Conservation (phyloP, 73 alveolate species). For the Paramecium pentaurelia region DNA sequence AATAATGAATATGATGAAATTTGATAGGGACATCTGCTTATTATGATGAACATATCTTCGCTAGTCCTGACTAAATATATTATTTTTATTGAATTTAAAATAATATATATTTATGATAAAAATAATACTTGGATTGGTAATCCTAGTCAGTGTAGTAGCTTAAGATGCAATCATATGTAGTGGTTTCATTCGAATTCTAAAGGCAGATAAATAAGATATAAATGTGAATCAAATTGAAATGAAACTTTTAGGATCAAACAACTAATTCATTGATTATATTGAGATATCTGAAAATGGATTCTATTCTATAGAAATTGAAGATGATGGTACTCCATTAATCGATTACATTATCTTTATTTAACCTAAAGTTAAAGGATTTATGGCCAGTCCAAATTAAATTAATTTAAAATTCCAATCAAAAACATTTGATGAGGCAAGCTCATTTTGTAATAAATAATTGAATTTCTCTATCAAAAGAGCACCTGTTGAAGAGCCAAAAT, state of each 20-base stretch:
- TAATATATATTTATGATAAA: neutral
- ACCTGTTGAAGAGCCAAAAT: neutral
- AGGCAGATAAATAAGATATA: neutral
- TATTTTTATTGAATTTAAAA: neutral
- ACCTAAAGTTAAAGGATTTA: neutral
- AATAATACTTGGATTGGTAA: neutral
- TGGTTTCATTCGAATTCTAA: neutral
- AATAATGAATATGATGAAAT: neutral
- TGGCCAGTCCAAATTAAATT: neutral
- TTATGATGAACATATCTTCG: neutral
- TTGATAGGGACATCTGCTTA: slow-evolving; percentile 19
- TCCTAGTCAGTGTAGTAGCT: neutral
- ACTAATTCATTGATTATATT: neutral
- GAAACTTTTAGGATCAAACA: neutral
- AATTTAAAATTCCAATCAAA: neutral
- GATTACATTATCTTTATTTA: neutral
- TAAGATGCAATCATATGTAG: neutral
- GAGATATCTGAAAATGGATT: slow-evolving; percentile 16
- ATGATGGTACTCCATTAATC: neutral
- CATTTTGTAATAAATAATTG: neutral
- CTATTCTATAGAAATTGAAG: neutral
- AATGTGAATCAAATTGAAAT: neutral
- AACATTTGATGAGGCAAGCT: slow-evolving; percentile 8
- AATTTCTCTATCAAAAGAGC: neutral
- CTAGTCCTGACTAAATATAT: neutral